Percentiles rank a stretch among this genome's conserved stretches.
These are phyloP conservation scores for Botrytis fabae DNA, from an alignment of 2,329 filamentous ascomycete genomes.

Conservation along the genomic window DNA sequence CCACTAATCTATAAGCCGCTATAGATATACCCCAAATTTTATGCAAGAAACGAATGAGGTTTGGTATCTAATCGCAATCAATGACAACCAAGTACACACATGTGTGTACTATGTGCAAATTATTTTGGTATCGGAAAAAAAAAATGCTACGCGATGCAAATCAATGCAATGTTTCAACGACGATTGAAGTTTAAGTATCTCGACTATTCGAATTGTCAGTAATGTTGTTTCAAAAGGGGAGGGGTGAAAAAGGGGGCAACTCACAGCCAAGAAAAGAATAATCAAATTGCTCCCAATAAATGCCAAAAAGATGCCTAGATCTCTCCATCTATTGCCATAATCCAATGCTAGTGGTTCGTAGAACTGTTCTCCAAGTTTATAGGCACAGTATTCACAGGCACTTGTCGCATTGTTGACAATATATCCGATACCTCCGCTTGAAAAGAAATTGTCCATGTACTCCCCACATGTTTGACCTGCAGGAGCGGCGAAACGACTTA, in stretches of 20 bases:
- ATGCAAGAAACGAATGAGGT: background rate
- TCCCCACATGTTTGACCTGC: slow-evolving; percentile 66
- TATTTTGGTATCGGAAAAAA: background rate
- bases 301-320: slow-evolving; percentile 74
- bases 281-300: slow-evolving; percentile 79
- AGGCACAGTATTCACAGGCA: slow-evolving; percentile 79
- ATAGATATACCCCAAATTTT: background rate
- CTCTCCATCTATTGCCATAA: slow-evolving; percentile 74
- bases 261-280: slow-evolving; percentile 54
- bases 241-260: slow-evolving; percentile 14
- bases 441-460: slow-evolving; percentile 75
- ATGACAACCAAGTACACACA: background rate
- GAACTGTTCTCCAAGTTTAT: slow-evolving; percentile 77
- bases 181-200: slow-evolving; percentile 50
- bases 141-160: background rate
- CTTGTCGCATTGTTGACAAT: slow-evolving; percentile 64
- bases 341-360: slow-evolving; percentile 66
- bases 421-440: slow-evolving; percentile 68
- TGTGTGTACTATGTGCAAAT: background rate
- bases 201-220: slow-evolving; percentile 32
- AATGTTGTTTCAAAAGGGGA: background rate
- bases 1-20: background rate
- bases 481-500: slow-evolving; percentile 69
- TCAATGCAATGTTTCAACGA: slow-evolving; percentile 37
- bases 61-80: background rate